phyloP scores from a whole-genome alignment of 2,329 filamentous ascomycete genomes.

The Aspergillus pseudoglaucus region DNA sequence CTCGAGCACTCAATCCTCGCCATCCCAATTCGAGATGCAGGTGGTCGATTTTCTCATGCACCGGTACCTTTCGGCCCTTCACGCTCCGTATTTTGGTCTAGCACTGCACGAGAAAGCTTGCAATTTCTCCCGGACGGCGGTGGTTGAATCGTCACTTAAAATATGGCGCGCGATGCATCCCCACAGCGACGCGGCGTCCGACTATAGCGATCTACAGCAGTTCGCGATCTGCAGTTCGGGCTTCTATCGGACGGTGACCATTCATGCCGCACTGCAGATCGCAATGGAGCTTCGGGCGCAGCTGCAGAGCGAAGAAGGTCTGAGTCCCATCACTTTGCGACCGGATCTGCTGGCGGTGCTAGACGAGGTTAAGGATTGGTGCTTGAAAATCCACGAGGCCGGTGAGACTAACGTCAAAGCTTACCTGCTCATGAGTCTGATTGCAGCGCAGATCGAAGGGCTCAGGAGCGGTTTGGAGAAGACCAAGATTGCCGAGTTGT shows the following conservation, averaged over 20 bases:
- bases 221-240: slow-evolving; percentile 34
- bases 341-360: slow-evolving; percentile 26
- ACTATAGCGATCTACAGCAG: slow-evolving; percentile 30
- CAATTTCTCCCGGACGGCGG: slow-evolving; percentile 46
- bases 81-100: slow-evolving; percentile 21
- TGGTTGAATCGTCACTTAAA: slow-evolving; percentile 45
- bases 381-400: slow-evolving; percentile 34
- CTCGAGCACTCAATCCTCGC: neutral
- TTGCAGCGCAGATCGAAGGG: slow-evolving; percentile 40
- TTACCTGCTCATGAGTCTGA: slow-evolving; percentile 38
- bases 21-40: slow-evolving; percentile 12
- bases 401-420: slow-evolving; percentile 54
- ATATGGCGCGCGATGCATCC: slow-evolving; percentile 40
- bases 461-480: slow-evolving; percentile 31
- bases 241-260: slow-evolving; percentile 10
- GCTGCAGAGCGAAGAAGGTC: slow-evolving; percentile 20
- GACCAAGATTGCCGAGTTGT: slow-evolving; percentile 25
- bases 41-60: slow-evolving; percentile 23
- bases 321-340: slow-evolving; percentile 20
- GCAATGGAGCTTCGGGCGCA: slow-evolving; percentile 20
- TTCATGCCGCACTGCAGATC: slow-evolving; percentile 17
- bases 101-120: slow-evolving; percentile 18
- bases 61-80: slow-evolving; percentile 22
- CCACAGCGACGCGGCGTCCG: slow-evolving; percentile 4
- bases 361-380: slow-evolving; percentile 38